Base-by-base conservation (phyloP, 2,329 filamentous ascomycete species). In the Cordyceps fumosorosea region DNA sequence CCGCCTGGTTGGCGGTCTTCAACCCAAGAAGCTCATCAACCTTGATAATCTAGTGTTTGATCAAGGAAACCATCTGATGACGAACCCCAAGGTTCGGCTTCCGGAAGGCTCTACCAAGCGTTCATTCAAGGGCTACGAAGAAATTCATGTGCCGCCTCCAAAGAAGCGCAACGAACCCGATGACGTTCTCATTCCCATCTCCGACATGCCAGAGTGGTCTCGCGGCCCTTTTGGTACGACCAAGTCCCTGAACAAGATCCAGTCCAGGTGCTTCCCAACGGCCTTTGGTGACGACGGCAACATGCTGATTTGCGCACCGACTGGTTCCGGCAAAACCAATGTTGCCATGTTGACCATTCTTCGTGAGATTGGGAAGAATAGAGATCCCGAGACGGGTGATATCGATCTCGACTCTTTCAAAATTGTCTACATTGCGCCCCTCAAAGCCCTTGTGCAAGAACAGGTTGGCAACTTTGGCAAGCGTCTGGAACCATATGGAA, bases 51-150 rank as follows among this genome's bases (percentile, higher is more conserved):
- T 99, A 40, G 84, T 97, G 45, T 99, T 99, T 72, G 95, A 98
- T 68, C 93, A 98, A 76, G 95, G 95, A 59, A 99, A 98, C 70
- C 95, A 99, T 78, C 82, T 99, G 50, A 99, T 98, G 93, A 98
- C 95, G n/a, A 99, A 99, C 69, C 90, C 92, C 7, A 97, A 92
- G 72, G 95, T 99, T 53, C 89, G 90, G 65, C 82, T 99, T 22
- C 95, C 95, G 0, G 91, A 96, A 72, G 95, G 95, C 12, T 96
- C 95, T 2, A 97, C 91, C 0, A 97, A 98, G 75, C 86, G 92
- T 54, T 91, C 90, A 0, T 97, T 97, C 78, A 99, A 99, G 75
- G 95, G 95, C 40, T 99, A 98, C 68, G 95, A 99, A 75, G 95
- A 99, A 72, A 97, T 98, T 63, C 95, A 99, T 72, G 93, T 99